Evolutionary conservation across 805 yeast genomes (phyloP), one percentile per base, ranked within the genome.

Genomic region (Yamadazyma sp.): DNA sequence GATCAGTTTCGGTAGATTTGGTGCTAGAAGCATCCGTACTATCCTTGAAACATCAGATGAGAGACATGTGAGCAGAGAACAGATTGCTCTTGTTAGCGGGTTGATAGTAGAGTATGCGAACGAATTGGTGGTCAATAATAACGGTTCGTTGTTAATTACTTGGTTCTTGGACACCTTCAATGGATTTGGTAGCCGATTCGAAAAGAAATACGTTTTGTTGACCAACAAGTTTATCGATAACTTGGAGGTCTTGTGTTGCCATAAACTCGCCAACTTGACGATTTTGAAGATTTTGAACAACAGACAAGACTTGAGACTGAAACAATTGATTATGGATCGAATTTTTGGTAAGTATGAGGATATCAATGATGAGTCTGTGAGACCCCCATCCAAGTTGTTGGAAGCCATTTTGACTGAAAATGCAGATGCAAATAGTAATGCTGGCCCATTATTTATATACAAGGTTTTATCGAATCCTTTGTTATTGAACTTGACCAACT

Each of bases 1-100:
- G 35, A 82, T 93, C 47, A 82, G 93, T 30, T 85, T 79, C 49
- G 95, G 91, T 44, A 73, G 98, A 53, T 93, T 87, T 59, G 99
- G 99, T 28, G 91, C 97, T 0, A 75, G 99, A 48, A 96, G 98
- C 14, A 82, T 91, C 42, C 70, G 99, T 46, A 95, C 98, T 0
- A 88, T 95, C 48, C 67, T 93, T 36, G 99, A 93, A 62, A 80
- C 90, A 33, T 79, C 80, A 18, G 34, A 43, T 23, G 46, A 37
- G n/a, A 40, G 35, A 18, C 41, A 40, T 14, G 40, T 60, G 11
- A 70, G 82, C 7, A 62, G 64, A 14, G 91, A 82, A 52, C 93
- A 86, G 54, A 73, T 82, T 32, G 60, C 84, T 4, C 71, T 86
- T 31, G 72, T 91, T 6, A 82, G 95, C 6, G 80, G 86, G 1